Percentiles rank a stretch among this genome's conserved stretches.
These are phyloP conservation scores for Hamamelis virginiana DNA, from an alignment of 164 flowering plant species.

Conservation along the genomic window DNA sequence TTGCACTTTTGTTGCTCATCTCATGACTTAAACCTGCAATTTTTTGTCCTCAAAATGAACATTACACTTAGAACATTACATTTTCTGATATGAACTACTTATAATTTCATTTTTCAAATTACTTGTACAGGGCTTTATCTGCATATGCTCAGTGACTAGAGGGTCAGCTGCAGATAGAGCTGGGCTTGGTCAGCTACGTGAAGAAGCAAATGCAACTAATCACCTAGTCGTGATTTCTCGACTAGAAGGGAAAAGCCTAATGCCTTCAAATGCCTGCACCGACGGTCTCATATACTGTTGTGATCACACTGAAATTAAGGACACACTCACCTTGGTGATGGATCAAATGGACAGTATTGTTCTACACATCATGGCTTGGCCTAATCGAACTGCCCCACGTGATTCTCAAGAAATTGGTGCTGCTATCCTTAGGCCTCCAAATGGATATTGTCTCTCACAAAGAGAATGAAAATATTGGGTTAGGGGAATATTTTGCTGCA, in stretches of 20 bases:
- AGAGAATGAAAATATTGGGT: too few relatives aligned
- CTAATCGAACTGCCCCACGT: slow-evolving; percentile 12
- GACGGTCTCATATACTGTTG: slow-evolving; percentile 49
- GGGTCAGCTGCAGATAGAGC: slow-evolving; percentile 54
- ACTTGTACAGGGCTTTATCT: slow-evolving; percentile 48
- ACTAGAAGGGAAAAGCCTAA: slow-evolving; percentile 48
- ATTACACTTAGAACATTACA: too few relatives aligned
- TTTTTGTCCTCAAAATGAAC: too few relatives aligned
- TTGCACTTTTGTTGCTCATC: too few relatives aligned
- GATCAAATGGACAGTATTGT: slow-evolving; percentile 36
- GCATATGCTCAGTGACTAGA: slow-evolving; percentile 34
- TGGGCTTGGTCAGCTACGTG: slow-evolving; percentile 35
- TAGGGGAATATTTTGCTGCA: too few relatives aligned
- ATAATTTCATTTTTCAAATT: too few relatives aligned
- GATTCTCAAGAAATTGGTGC: slow-evolving; percentile 11
- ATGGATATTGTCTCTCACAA: background rate
- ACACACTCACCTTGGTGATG: slow-evolving; percentile 35
- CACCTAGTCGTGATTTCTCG: slow-evolving; percentile 47
- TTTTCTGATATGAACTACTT: too few relatives aligned
- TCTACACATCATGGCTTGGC: slow-evolving; percentile 54
- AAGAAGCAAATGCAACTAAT: slow-evolving; percentile 33
- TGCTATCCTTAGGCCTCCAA: slow-evolving; percentile 32
- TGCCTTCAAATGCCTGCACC: slow-evolving; percentile 44
- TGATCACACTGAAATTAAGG: slow-evolving; percentile 40
- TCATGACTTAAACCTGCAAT: too few relatives aligned